Conservation (phyloP, 1,284 basidiomycete species). For the Termitomyces sp. region DNA sequence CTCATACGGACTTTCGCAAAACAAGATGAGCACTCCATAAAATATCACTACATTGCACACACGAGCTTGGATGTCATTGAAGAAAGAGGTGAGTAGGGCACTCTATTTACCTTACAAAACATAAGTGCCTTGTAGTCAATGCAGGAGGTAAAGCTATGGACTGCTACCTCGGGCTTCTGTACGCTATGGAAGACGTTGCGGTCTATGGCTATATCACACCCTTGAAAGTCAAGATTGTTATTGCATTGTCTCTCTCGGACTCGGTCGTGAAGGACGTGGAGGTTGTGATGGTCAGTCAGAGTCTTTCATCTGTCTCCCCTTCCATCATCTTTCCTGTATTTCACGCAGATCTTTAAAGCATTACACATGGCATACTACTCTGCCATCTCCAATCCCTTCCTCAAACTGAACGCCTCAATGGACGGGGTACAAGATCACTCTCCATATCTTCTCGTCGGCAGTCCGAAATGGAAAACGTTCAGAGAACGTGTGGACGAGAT, state of each 20-base stretch:
- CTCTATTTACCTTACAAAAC: background rate
- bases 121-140: conserved; percentile 32
- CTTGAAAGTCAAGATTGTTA: conserved; percentile 73
- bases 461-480: conserved; percentile 65
- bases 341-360: conserved; percentile 67
- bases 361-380: conserved; percentile 77
- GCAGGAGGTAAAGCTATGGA: conserved; percentile 55
- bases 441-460: conserved; percentile 53
- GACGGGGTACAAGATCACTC: conserved; percentile 49
- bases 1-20: conserved; percentile 66
- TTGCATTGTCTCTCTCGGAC: conserved; percentile 72
- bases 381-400: conserved; percentile 74
- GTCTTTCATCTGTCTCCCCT: background rate
- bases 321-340: background rate
- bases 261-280: conserved; percentile 72
- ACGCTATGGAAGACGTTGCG: conserved; percentile 77
- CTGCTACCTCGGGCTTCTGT: conserved; percentile 73
- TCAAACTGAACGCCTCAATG: conserved; percentile 48
- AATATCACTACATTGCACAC: conserved; percentile 80
- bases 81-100: conserved; percentile 50
- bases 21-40: conserved; percentile 59
- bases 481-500: conserved; percentile 68
- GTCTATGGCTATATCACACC: conserved; percentile 83
- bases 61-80: conserved; percentile 78
- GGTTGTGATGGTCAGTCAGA: conserved; percentile 52